Evolutionary conservation across 129 eudicot species (phyloP), one percentile per base, ranked within the genome.

Genomic region (Oenanthe sinensis): DNA sequence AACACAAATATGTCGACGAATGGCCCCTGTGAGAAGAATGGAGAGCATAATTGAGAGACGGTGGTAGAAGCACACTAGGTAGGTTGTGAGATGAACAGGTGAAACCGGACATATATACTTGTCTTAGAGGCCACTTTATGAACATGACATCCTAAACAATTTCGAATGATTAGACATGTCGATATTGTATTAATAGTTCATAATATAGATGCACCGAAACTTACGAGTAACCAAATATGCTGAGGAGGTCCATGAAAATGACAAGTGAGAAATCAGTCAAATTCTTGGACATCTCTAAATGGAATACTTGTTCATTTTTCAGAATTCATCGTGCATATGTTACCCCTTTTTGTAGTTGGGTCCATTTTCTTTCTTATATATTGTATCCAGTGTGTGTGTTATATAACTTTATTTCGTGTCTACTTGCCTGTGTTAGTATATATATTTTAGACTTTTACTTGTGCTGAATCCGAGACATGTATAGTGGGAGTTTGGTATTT

Each of bases 401-500:
- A 0, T 37, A 12, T 69, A 30, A 39, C 43, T 19, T 68, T 28
- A 28, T 75, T 33, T 42, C 4, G 6, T 17, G 52, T 73, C 37
- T 28, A 65, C 71, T 26, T 65, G 19, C 28, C 20, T 65, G 20
- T 26, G 40, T 65, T 26, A 1, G 71, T 26, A 6, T 65, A 67
- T 39, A 33, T 65, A 40, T 65, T 65, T 28, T 65, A 24, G 20
- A 65, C 33, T 60, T 67, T 67, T 12, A 4, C 22, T n/a, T 81
- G 78, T 50, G 75, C 49, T 43, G 84, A 78, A 84, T 77, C 72
- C 65, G 82, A 87, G 92, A 88, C 96, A 90, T 84, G 78, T 87
- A 74, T 90, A 88, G 96, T 90, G 96, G 87, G 92, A 81, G 87
- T 86, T 90, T 86, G 96, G 91, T 88, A 86, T 85, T 45, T 82